phyloP scores from a whole-genome alignment of 306 rosid genomes.

The Arachis hypogaea region DNA sequence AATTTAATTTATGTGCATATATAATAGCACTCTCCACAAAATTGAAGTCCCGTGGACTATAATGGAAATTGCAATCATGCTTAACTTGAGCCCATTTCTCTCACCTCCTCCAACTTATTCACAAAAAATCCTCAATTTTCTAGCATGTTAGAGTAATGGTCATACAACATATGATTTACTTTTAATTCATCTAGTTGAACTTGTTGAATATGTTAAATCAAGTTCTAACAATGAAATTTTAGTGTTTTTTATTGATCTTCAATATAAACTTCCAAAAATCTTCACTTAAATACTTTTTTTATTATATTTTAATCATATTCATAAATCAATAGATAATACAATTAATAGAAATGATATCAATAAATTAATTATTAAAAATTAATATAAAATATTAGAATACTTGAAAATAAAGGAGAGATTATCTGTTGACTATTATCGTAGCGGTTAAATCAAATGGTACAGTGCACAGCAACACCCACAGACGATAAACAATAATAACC shows the following conservation, averaged over 20 bases:
- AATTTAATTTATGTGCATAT: conserved; percentile 18
- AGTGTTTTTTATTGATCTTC: conserved; percentile 72
- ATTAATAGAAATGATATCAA: too few relatives aligned
- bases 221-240: conserved; percentile 51
- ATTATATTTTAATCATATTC: neutral
- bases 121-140: conserved; percentile 55
- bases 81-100: conserved; percentile 68
- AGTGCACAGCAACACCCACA: too few relatives aligned
- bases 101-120: conserved; percentile 56
- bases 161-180: conserved; percentile 81
- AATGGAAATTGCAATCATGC: conserved; percentile 86
- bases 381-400: too few relatives aligned
- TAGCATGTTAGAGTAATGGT: conserved; percentile 70
- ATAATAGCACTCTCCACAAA: conserved; percentile 62
- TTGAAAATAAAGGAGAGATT: too few relatives aligned
- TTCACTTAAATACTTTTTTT: neutral
- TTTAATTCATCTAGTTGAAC: conserved; percentile 58
- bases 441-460: too few relatives aligned
- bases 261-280: conserved; percentile 77
- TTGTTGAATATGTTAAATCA: conserved; percentile 52
- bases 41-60: conserved; percentile 68
- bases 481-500: too few relatives aligned
- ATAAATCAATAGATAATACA: too few relatives aligned
- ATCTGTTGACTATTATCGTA: too few relatives aligned
- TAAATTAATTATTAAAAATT: too few relatives aligned